Evolutionary conservation across 2,329 filamentous ascomycete species (phyloP).

Genomic region (Emergomyces orientalis): DNA sequence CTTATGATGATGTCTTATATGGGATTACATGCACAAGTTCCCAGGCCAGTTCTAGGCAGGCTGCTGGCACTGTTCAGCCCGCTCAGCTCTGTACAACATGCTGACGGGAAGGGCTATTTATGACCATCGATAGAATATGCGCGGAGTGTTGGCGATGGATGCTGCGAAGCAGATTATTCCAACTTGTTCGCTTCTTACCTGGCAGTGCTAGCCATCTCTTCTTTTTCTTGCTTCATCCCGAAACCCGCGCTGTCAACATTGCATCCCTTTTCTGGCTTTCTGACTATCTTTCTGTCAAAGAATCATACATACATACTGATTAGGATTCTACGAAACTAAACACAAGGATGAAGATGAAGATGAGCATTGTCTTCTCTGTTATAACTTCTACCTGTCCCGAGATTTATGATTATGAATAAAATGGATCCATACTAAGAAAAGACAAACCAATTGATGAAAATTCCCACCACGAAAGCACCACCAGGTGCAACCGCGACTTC

Average conservation of each 20-base stretch:
- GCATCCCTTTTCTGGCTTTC: no score
- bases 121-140: no score
- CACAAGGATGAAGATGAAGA: not conserved
- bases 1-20: no score
- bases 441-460: slow-evolving; percentile 18
- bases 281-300: not conserved
- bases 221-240: no score
- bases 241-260: no score
- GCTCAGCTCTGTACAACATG: not conserved
- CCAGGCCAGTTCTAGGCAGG: no score
- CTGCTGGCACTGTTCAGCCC: not conserved
- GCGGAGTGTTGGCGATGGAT: no score
- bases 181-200: no score
- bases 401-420: not conserved
- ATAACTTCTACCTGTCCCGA: not conserved
- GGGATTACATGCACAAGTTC: no score
- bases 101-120: not conserved
- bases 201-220: no score
- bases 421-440: not conserved
- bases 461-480: slow-evolving; percentile 19
- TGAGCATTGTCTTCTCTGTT: not conserved
- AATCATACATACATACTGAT: not conserved
- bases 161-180: no score
- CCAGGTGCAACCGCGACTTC: slow-evolving; percentile 24
- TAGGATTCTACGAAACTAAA: not conserved